Evolutionary conservation across 2,329 filamentous ascomycete genomes (phyloP), one percentile per base, ranked within the genome.

Genomic region (Neurospora sp.): DNA sequence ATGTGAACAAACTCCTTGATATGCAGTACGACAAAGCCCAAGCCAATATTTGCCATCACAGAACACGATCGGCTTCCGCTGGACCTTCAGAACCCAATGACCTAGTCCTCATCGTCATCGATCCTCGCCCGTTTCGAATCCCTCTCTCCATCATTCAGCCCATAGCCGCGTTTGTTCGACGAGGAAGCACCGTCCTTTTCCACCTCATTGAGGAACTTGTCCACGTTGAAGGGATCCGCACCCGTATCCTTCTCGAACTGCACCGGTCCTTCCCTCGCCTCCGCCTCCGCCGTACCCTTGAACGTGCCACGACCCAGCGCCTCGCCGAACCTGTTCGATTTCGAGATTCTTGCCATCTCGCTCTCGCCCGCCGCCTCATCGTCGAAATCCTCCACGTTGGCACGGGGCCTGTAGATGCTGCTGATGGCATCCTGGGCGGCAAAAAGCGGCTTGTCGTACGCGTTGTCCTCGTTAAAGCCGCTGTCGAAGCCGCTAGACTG

Each of bases 391-490:
- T 90, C 91, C 76, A 90, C 88, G 70, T 90, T 89, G 33, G 91
- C 88, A 28, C 87, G 87, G 1, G 95, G 93, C 40, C 93, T 87
- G 81, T 99, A 99, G 74, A 99, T 98, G 79, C 90, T 95, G 82
- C 88, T 96, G 76, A 97, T 93, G 8, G 93, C 95, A 78, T 98
- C 95, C 78, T 97, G 93, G 15, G 96, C 95, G 0, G 94, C 94
- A 79, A 99, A 99, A 8, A 99, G 84, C 23, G 96, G 96, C 81
- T 98, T 98, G 80, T 98, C 96, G 82, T 98, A 99, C 0, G 90
- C 89, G 77, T 99, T 96, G 79, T 99, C 96, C 80, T 99, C 96
- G 80, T 99, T 99, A 85, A 97, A 93, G 0, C 95, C 96, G 68
- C 89, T 87, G 75, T 93, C 91, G 78, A 99, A 96, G 0, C 96